These are phyloP conservation scores for Aurantiochytrium sp. DNA, from an alignment of 108 stramenopile genomes.

Conservation along the genomic window DNA sequence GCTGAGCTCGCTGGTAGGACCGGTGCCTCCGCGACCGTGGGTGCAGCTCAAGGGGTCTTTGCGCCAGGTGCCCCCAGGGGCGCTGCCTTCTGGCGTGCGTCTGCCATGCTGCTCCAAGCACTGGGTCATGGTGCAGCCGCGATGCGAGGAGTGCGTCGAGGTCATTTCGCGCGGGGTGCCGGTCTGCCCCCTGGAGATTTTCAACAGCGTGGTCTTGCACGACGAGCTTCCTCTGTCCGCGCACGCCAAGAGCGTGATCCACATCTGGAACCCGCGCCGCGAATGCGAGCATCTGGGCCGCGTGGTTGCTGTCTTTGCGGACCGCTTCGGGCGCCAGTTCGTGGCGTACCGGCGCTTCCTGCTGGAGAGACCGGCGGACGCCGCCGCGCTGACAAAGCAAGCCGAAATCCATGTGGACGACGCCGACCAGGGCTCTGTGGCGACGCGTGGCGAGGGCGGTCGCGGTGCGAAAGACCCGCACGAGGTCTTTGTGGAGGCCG, in stretches of 20 bases:
- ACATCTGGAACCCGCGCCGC: not conserved
- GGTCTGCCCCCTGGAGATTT: not conserved
- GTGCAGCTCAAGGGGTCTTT: not conserved
- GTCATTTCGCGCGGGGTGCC: not conserved
- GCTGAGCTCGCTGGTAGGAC: not conserved
- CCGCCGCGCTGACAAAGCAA: not conserved
- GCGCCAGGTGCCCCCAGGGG: not conserved
- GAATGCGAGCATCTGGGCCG: not conserved
- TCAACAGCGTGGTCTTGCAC: not conserved
- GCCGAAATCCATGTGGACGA: too few species aligned
- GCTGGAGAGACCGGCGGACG: not conserved
- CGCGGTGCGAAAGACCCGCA: not conserved
- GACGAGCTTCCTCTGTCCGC: not conserved
- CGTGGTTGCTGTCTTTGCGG: not conserved
- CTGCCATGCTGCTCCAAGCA: conserved; percentile 26
- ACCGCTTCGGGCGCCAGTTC: not conserved
- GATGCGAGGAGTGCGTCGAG: conserved; percentile 12
- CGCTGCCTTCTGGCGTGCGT: not conserved
- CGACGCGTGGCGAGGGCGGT: not conserved
- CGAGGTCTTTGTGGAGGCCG: not conserved
- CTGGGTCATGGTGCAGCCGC: not conserved
- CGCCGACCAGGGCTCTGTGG: too few species aligned
- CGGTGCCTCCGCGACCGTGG: not conserved
- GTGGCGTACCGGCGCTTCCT: not conserved
- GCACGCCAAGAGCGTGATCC: not conserved